phyloP scores from a whole-genome alignment of 805 yeast genomes.

The Cyberlindnera xishuangbannaensis region DNA sequence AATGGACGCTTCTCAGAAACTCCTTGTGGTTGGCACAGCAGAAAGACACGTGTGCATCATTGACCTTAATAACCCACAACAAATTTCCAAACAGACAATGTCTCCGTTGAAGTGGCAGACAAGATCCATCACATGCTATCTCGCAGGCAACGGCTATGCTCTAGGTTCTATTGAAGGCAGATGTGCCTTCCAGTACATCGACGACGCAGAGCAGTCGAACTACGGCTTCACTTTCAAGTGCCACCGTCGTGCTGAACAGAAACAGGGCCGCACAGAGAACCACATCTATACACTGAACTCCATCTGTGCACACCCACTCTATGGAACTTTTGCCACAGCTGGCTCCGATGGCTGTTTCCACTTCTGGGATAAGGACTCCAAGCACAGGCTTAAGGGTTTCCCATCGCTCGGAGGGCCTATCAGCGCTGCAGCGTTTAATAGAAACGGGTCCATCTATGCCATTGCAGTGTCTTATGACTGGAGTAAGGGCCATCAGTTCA shows the following conservation, averaged over 20 bases:
- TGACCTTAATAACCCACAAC: slow-evolving; percentile 77
- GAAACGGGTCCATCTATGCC: slow-evolving; percentile 79
- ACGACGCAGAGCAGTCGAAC: slow-evolving; percentile 68
- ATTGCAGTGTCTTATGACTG: slow-evolving; percentile 93
- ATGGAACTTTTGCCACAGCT: slow-evolving; percentile 89
- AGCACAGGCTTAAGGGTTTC: slow-evolving; percentile 78
- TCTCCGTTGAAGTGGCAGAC: slow-evolving; percentile 92
- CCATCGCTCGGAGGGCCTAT: slow-evolving; percentile 65
- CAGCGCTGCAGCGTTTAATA: slow-evolving; percentile 73
- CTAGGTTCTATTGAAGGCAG: slow-evolving; percentile 93
- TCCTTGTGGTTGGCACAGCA: slow-evolving; percentile 91
- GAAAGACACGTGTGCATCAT: slow-evolving; percentile 76
- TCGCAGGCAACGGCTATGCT: slow-evolving; percentile 90
- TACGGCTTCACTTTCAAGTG: slow-evolving; percentile 88
- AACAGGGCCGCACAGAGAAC: slow-evolving; percentile 49
- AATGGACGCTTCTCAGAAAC: slow-evolving; percentile 76
- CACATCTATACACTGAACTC: slow-evolving; percentile 75
- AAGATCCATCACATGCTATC: slow-evolving; percentile 73
- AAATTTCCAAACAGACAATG: slow-evolving; percentile 63
- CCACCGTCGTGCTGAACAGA: slow-evolving; percentile 67
- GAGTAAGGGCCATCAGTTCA: slow-evolving; percentile 83
- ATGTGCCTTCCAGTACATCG: slow-evolving; percentile 89
- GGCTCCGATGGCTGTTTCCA: slow-evolving; percentile 93
- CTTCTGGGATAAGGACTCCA: slow-evolving; percentile 94
- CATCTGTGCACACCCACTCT: slow-evolving; percentile 79